Percentiles rank a stretch among this genome's conserved stretches.
Evolutionary conservation across 164 flowering plant species (phyloP).

Genomic region (Nymphaea colorata): DNA sequence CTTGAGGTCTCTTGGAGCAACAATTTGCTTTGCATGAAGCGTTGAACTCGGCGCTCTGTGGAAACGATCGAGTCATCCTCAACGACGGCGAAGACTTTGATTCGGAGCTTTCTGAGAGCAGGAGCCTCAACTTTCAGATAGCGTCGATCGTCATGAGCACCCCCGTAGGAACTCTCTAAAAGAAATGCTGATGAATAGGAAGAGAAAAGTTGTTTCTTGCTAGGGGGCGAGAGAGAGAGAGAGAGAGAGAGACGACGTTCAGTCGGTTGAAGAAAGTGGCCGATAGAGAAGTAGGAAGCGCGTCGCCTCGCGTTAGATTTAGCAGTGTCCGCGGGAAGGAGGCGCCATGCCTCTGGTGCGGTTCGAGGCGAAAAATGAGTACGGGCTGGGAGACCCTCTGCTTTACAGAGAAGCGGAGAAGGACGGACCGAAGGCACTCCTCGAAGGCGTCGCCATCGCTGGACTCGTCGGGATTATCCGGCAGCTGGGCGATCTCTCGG

Average conservation of each 20-base stretch:
- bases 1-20: too few species aligned
- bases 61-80: too few species aligned
- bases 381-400: conserved; percentile 51
- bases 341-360: conserved; percentile 64
- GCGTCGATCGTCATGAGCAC: background rate
- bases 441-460: conserved; percentile 81
- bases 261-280: background rate
- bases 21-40: too few species aligned
- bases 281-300: too few species aligned
- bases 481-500: conserved; percentile 89
- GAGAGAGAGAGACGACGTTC: background rate
- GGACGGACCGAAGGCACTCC: conserved; percentile 78
- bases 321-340: background rate
- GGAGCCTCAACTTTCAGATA: background rate
- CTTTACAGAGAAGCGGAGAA: conserved; percentile 32
- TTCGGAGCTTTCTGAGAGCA: background rate
- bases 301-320: too few species aligned
- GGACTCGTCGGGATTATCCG: conserved; percentile 96
- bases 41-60: too few species aligned
- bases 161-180: background rate
- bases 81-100: background rate
- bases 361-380: conserved; percentile 61
- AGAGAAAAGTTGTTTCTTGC: background rate
- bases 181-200: background rate
- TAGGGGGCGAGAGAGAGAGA: background rate